Conservation (phyloP, 164 flowering plant genomes). For the Umbilicus rupestris region DNA sequence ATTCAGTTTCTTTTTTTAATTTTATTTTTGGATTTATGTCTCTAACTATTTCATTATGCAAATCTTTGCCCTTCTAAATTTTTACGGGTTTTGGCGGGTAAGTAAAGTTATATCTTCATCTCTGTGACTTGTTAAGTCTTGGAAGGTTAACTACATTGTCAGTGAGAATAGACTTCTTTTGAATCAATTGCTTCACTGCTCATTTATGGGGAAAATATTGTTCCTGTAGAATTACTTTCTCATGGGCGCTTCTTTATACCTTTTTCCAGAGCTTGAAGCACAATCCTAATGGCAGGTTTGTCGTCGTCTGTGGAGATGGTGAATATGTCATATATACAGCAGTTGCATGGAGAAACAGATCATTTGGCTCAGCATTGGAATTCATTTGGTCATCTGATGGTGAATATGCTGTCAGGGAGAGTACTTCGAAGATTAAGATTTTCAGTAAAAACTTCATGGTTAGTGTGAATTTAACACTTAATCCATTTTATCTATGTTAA, state of each 20-base stretch:
- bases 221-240: background rate
- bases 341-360: constrained; percentile 96
- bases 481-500: background rate
- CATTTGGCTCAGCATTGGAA: constrained; percentile 97
- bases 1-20: no score
- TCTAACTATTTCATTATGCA: no score
- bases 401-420: constrained; percentile 94
- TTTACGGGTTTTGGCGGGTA: no score
- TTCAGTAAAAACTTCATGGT: constrained; percentile 25
- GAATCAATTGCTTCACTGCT: background rate
- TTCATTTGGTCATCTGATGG: constrained; percentile 97
- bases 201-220: background rate
- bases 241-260: background rate
- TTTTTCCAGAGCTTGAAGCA: constrained; percentile 80
- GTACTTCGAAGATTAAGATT: constrained; percentile 85
- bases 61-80: no score
- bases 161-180: background rate
- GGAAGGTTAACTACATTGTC: background rate
- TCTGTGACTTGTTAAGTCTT: background rate
- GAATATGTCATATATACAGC: constrained; percentile 93
- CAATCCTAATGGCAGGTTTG: constrained; percentile 96
- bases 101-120: background rate
- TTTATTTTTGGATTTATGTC: no score
- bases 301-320: constrained; percentile 98
- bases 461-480: background rate